Evolutionary conservation across 83 land plant genomes (phyloP).

Genomic region (Picea engelmannii): DNA sequence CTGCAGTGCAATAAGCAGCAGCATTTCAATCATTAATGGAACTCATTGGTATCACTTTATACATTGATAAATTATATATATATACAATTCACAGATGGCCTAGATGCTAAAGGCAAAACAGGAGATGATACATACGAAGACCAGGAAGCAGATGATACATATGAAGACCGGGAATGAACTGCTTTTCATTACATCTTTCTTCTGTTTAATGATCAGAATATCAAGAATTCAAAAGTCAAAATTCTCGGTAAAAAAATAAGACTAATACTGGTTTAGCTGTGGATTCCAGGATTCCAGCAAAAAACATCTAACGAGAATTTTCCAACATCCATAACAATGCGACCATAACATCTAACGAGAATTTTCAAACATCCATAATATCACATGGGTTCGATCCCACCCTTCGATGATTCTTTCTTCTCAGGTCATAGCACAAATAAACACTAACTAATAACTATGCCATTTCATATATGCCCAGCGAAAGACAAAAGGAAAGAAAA

Average conservation of each 20-base stretch:
- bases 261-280: neutral
- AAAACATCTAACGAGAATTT: neutral
- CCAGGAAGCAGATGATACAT: neutral
- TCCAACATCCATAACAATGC: neutral
- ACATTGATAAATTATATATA: neutral
- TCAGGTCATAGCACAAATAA: neutral
- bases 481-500: constrained; percentile 1
- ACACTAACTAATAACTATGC: neutral
- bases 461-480: neutral
- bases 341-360: neutral
- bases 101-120: neutral
- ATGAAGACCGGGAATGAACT: neutral
- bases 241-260: neutral
- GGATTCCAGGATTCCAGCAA: too few species aligned
- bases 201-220: too few species aligned
- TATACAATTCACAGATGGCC: neutral
- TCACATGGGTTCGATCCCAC: neutral
- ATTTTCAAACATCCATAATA: neutral
- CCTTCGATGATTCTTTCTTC: neutral
- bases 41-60: neutral
- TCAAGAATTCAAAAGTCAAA: neutral
- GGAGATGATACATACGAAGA: neutral
- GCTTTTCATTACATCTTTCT: neutral
- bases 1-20: neutral
- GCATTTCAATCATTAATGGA: neutral